These are phyloP conservation scores for Colletotrichum magnum DNA, from an alignment of 2,329 filamentous ascomycete genomes.

Conservation along the genomic window DNA sequence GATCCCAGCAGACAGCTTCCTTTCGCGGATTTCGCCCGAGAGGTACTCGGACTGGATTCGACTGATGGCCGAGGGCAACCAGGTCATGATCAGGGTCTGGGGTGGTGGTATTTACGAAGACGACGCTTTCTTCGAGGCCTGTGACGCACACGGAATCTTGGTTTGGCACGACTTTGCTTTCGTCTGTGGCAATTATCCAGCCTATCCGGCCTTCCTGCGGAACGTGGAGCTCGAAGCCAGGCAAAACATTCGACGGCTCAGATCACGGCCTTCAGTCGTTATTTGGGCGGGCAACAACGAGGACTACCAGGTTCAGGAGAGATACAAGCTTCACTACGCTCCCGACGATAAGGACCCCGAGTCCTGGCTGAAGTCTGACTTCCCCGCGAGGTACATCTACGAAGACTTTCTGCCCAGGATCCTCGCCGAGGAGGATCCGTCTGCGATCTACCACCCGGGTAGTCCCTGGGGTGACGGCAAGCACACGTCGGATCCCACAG, in stretches of 20 bases:
- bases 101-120: constrained; percentile 82
- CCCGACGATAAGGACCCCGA: constrained; percentile 77
- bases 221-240: constrained; percentile 76
- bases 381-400: constrained; percentile 84
- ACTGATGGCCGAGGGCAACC: constrained; percentile 25
- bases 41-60: constrained; percentile 40
- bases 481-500: constrained; percentile 75
- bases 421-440: constrained; percentile 71
- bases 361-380: constrained; percentile 82
- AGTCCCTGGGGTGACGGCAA: constrained; percentile 81
- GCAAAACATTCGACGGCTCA: constrained; percentile 72
- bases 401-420: constrained; percentile 80
- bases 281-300: constrained; percentile 89
- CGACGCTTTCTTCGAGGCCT: constrained; percentile 80
- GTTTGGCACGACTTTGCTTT: constrained; percentile 94
- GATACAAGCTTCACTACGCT: constrained; percentile 77
- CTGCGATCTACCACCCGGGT: constrained; percentile 79
- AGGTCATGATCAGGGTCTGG: constrained; percentile 40
- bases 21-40: constrained; percentile 27
- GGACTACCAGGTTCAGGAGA: constrained; percentile 82
- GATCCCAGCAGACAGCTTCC: constrained; percentile 41
- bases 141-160: constrained; percentile 82
- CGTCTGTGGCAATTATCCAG: constrained; percentile 82
- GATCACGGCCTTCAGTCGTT: constrained; percentile 76
- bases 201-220: constrained; percentile 73